These are phyloP conservation scores for Colletotrichum gigasporum DNA, from an alignment of 2,329 filamentous ascomycete genomes.

Conservation along the genomic window DNA sequence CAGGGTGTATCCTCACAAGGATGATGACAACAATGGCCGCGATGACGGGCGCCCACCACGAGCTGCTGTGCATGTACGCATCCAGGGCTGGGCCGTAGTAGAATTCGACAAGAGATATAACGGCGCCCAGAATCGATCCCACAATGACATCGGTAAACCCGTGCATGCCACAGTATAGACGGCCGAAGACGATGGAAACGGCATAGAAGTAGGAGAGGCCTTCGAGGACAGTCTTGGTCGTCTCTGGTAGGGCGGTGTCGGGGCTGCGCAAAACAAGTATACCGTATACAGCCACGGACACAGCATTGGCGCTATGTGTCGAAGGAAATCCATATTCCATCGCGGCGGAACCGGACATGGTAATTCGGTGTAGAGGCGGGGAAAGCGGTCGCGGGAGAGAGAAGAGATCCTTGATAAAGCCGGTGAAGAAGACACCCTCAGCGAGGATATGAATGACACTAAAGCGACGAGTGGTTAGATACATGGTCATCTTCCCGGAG, in stretches of 20 bases:
- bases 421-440: conserved; percentile 84
- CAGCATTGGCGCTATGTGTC: conserved; percentile 95
- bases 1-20: conserved; percentile 89
- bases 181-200: conserved; percentile 86
- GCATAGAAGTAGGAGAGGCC: conserved; percentile 83
- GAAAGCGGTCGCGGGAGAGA: conserved; percentile 93
- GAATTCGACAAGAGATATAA: conserved; percentile 68
- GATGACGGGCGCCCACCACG: conserved; percentile 71
- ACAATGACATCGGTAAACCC: conserved; percentile 91
- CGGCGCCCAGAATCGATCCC: conserved; percentile 79
- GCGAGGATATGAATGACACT: conserved; percentile 81
- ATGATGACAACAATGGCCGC: conserved; percentile 74
- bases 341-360: conserved; percentile 94
- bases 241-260: conserved; percentile 68
- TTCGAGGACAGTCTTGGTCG: conserved; percentile 71
- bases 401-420: conserved; percentile 92
- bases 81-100: conserved; percentile 72
- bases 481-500: background rate
- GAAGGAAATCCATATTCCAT: conserved; percentile 98
- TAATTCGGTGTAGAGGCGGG: conserved; percentile 91
- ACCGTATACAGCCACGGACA: conserved; percentile 90
- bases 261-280: conserved; percentile 75
- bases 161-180: conserved; percentile 98
- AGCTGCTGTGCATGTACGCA: conserved; percentile 72
- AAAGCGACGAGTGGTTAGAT: conserved; percentile 4